phyloP scores from a whole-genome alignment of 352 stramenopile genomes.

The Phytophthora agathidicida region DNA sequence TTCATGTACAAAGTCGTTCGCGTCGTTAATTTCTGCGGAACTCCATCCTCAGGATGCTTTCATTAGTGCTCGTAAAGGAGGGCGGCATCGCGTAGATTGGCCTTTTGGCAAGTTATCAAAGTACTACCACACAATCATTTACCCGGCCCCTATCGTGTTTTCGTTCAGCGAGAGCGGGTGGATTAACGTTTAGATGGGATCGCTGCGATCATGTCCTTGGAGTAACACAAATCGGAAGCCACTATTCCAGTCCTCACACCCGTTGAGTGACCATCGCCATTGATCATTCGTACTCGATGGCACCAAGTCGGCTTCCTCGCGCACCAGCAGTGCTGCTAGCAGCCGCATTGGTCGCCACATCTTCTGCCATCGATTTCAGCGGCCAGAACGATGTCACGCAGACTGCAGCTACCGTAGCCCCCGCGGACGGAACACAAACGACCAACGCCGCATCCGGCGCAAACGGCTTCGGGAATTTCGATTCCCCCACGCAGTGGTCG shows the following conservation, averaged over 20 bases:
- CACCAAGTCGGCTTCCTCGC: constrained; percentile 12
- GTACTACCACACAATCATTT: no score
- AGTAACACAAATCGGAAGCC: no score
- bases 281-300: constrained; percentile 13
- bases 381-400: constrained; percentile 21
- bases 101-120: no score
- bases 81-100: no score
- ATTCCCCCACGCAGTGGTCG: constrained; percentile 8
- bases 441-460: constrained; percentile 1
- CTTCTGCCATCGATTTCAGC: constrained; percentile 21
- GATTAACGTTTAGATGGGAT: constrained; percentile 7
- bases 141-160: neutral
- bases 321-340: constrained; percentile 12
- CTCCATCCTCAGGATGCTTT: no score
- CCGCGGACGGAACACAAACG: neutral
- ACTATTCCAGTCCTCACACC: no score
- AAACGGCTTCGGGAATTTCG: constrained; percentile 6
- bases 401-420: constrained; percentile 11
- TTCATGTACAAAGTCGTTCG: no score
- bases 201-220: no score
- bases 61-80: no score
- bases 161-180: neutral
- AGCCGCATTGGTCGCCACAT: neutral
- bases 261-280: constrained; percentile 13
- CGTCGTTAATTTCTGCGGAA: no score